phyloP scores from a whole-genome alignment of 345 rosid species.

The Syzygium jambos region DNA sequence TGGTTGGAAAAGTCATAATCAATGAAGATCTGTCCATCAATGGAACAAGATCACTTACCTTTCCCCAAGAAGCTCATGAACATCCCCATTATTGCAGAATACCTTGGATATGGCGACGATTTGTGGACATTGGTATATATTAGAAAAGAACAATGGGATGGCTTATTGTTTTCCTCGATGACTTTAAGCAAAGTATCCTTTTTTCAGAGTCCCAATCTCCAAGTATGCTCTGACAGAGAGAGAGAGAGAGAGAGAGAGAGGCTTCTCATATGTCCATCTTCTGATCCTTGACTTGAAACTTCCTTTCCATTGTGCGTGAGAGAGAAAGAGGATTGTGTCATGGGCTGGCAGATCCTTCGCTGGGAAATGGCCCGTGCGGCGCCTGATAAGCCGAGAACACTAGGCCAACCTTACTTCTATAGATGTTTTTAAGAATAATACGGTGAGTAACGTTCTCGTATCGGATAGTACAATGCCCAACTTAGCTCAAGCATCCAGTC shows the following conservation, averaged over 20 bases:
- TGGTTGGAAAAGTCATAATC: not conserved
- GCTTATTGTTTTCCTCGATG: not conserved
- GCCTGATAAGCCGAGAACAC: no score
- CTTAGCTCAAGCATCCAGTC: no score
- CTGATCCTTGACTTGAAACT: slow-evolving; percentile 4
- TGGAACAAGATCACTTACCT: slow-evolving; percentile 21
- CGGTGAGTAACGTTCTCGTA: no score
- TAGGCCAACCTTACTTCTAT: no score
- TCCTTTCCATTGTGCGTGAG: not conserved
- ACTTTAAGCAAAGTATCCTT: slow-evolving; percentile 1
- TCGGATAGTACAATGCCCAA: no score
- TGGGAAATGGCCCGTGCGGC: no score
- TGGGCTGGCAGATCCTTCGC: no score
- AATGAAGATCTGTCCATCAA: not conserved
- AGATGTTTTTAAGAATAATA: no score
- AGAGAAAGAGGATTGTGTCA: not conserved
- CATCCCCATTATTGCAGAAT: slow-evolving; percentile 41
- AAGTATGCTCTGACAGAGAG: not conserved
- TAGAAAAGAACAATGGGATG: not conserved
- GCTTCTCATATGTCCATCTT: not conserved
- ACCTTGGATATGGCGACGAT: not conserved
- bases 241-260: not conserved
- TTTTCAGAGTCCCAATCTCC: not conserved
- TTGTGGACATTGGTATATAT: not conserved
- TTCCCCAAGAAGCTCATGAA: slow-evolving; percentile 49